These are phyloP conservation scores for Eimeria sp. DNA, from an alignment of 169 alveolate species.

Conservation along the genomic window DNA sequence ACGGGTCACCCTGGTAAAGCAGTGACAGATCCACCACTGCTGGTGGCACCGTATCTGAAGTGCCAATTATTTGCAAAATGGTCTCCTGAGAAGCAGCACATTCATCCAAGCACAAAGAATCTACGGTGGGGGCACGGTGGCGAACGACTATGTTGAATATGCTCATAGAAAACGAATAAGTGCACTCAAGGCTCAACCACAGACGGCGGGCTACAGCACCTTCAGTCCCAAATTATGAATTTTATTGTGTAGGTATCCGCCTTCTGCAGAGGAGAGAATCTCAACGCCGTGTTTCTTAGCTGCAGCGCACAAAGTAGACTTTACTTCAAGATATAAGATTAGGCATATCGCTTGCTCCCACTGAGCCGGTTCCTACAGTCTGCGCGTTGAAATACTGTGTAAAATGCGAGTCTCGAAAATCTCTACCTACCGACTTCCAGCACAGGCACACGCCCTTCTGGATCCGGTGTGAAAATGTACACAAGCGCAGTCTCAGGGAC, in stretches of 20 bases:
- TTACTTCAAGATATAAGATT: neutral
- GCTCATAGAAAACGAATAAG: neutral
- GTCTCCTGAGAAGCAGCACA: constrained; percentile 32
- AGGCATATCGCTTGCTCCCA: neutral
- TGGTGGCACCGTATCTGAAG: constrained; percentile 48
- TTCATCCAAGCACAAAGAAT: neutral
- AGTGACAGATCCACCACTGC: constrained; percentile 54
- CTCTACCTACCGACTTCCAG: constrained; percentile 63
- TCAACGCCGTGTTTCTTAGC: constrained; percentile 70
- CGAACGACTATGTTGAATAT: neutral
- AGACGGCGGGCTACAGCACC: neutral
- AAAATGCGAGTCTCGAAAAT: neutral
- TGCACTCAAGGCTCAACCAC: neutral
- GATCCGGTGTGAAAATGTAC: constrained; percentile 62
- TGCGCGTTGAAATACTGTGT: neutral
- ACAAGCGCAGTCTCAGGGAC: constrained; percentile 75
- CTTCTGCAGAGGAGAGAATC: constrained; percentile 66
- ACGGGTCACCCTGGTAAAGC: constrained; percentile 63
- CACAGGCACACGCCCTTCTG: constrained; percentile 73
- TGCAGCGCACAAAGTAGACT: constrained; percentile 11
- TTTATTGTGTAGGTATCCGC: constrained; percentile 61
- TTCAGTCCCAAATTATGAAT: constrained; percentile 45
- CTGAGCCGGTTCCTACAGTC: neutral
- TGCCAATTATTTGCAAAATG: constrained; percentile 71
- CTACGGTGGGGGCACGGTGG: neutral